A percentile compares a stretch with the other conserved stretches of the same genome.
phyloP scores from a whole-genome alignment of 768 basidiomycete genomes.

The Suillus weaverae region DNA sequence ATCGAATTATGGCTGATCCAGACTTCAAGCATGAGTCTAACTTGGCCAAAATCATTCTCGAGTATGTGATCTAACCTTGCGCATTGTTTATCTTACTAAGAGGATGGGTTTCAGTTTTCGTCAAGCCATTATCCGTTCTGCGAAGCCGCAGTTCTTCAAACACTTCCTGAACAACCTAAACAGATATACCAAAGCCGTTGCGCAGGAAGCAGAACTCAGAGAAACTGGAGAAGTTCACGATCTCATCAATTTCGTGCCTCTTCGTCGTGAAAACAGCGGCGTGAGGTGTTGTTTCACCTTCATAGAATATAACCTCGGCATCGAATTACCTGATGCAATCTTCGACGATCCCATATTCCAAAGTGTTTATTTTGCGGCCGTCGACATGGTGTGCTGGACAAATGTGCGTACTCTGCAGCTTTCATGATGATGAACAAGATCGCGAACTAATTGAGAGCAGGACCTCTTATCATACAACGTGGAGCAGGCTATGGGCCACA shows the following conservation, averaged over 20 bases:
- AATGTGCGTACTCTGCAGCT: slow-evolving; percentile 47
- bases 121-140: slow-evolving; percentile 37
- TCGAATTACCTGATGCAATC: slow-evolving; percentile 64
- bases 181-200: slow-evolving; percentile 56
- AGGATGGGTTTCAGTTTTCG: slow-evolving; percentile 44
- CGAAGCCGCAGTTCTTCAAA: slow-evolving; percentile 44
- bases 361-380: slow-evolving; percentile 56
- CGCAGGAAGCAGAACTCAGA: slow-evolving; percentile 60
- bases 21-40: slow-evolving; percentile 54
- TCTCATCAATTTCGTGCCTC: slow-evolving; percentile 49
- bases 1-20: slow-evolving; percentile 51
- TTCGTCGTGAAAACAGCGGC: slow-evolving; percentile 72
- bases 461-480: slow-evolving; percentile 73
- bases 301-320: slow-evolving; percentile 58
- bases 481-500: slow-evolving; percentile 66
- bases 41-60: slow-evolving; percentile 56
- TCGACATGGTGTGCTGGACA: slow-evolving; percentile 69
- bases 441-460: slow-evolving; percentile 29
- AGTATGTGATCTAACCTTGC: slow-evolving; percentile 38
- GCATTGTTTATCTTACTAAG: not conserved
- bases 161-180: slow-evolving; percentile 54
- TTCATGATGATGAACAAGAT: not conserved
- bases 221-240: slow-evolving; percentile 54
- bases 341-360: slow-evolving; percentile 55
- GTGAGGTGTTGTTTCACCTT: slow-evolving; percentile 64